These are phyloP conservation scores for Verticillium zaregamsianum DNA, from an alignment of 2,329 filamentous ascomycete genomes.

Conservation along the genomic window DNA sequence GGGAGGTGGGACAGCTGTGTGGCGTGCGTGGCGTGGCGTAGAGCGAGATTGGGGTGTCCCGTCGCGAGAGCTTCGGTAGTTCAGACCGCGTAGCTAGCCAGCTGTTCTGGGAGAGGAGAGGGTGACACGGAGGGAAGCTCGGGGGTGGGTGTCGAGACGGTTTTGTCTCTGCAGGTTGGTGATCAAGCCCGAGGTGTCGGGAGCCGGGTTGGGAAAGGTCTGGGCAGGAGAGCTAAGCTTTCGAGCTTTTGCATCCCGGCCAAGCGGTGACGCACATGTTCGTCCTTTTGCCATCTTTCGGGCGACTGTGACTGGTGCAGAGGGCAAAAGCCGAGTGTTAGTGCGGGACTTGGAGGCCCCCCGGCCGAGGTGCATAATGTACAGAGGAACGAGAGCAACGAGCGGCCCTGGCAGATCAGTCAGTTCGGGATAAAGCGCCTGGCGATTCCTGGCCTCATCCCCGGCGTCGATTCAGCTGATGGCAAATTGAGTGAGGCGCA, in stretches of 20 bases:
- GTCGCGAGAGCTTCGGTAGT: too few species aligned
- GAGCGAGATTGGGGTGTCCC: too few species aligned
- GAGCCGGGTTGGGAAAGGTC: background rate
- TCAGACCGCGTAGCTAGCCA: too few species aligned
- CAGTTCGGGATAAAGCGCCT: background rate
- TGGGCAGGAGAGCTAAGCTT: background rate
- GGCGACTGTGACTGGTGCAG: background rate
- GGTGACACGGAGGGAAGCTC: background rate
- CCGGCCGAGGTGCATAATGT: background rate
- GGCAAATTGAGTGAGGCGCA: background rate
- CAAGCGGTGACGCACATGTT: slow-evolving; percentile 8
- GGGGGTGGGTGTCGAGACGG: background rate
- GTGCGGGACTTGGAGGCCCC: background rate
- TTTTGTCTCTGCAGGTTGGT: background rate
- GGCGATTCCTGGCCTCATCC: background rate
- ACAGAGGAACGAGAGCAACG: background rate
- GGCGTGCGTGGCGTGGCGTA: too few species aligned
- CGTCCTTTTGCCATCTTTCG: background rate
- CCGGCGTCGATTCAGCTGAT: background rate
- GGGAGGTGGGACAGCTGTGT: too few species aligned
- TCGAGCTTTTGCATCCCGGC: slow-evolving; percentile 2
- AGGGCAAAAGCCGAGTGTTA: background rate
- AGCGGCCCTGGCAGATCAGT: background rate
- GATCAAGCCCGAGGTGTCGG: background rate
- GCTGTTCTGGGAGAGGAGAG: too few species aligned